Evolutionary conservation across 768 basidiomycete species (phyloP), one percentile per base, ranked within the genome.

Genomic region (Russula earlei): DNA sequence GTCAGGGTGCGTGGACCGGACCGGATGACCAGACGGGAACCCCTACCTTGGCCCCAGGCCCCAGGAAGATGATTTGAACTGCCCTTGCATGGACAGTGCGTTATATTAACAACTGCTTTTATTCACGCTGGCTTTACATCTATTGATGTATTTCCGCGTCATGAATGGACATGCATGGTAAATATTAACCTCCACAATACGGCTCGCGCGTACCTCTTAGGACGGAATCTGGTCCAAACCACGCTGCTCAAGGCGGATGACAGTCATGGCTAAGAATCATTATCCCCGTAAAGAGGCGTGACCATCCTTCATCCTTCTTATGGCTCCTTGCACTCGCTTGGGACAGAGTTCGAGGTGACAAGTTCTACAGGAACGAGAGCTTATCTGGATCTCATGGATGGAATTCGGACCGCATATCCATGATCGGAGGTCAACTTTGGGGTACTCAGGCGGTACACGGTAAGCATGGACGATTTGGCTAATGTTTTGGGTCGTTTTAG

Each of bases 331-430:
- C n/a, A n/a, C n/a, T n/a, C n/a, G n/a, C n/a, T n/a, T n/a, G n/a
- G n/a, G n/a, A n/a, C n/a, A n/a, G n/a, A n/a, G n/a, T n/a, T n/a
- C n/a, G n/a, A n/a, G 29, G 10, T 31, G 29, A 5, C 10, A 31
- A 31, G 29, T 31, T 31, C n/a, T n/a, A n/a, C 10, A 31, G 36
- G 40, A 49, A 43, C 14, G 44, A 19, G 36, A 38, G 25, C 52
- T 54, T 46, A 46, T 49, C 42, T 43, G 34, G 48, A 25, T 34
- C 33, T 15, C 25, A 31, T 27, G n/a, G 51, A 17, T 44, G 48
- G 55, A 55, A 37, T 19, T 49, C 55, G 55, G 55, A 10, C 55
- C 55, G 55, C 22, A 19, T 22, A 36, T 44, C 36, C 31, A 29
- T 5, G 5, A 42, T 49, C 40, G 29, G 46, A 34, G 44, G 20